A percentile compares a stretch with the other conserved stretches of the same genome.
Conservation (phyloP, 2,329 filamentous ascomycete species). For the Colletotrichum gigasporum region DNA sequence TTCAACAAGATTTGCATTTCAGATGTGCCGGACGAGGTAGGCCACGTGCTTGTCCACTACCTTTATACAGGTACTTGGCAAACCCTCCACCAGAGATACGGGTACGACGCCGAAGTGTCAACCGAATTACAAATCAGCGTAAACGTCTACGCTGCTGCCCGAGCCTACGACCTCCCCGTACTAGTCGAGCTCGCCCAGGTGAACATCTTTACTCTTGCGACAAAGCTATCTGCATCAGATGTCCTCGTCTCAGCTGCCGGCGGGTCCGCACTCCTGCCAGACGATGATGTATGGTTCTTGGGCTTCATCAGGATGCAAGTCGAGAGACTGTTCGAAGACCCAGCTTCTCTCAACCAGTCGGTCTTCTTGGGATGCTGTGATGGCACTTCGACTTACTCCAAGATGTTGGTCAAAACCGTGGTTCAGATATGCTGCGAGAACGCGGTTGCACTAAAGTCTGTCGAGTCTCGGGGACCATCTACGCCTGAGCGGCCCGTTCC, state of each 20-base stretch:
- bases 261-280: not conserved
- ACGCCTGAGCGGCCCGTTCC: too few relatives aligned
- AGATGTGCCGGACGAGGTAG: not conserved
- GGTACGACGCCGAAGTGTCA: not conserved
- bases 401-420: not conserved
- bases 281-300: not conserved
- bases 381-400: not conserved
- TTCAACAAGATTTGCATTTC: not conserved
- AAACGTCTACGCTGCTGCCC: not conserved
- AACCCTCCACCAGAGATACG: not conserved
- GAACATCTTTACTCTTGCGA: not conserved
- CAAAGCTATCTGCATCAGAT: not conserved
- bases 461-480: too few relatives aligned
- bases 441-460: too few relatives aligned
- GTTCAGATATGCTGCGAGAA: not conserved
- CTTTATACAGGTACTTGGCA: not conserved
- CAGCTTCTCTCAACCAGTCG: not conserved
- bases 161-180: not conserved
- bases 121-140: not conserved
- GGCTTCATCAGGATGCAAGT: not conserved
- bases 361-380: not conserved
- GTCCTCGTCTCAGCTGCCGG: not conserved
- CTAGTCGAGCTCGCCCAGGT: not conserved
- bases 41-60: conserved; percentile 6
- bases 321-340: not conserved